Base-by-base conservation (phyloP, 2,329 filamentous ascomycete genomes). In the Lachnellula willkommii region DNA sequence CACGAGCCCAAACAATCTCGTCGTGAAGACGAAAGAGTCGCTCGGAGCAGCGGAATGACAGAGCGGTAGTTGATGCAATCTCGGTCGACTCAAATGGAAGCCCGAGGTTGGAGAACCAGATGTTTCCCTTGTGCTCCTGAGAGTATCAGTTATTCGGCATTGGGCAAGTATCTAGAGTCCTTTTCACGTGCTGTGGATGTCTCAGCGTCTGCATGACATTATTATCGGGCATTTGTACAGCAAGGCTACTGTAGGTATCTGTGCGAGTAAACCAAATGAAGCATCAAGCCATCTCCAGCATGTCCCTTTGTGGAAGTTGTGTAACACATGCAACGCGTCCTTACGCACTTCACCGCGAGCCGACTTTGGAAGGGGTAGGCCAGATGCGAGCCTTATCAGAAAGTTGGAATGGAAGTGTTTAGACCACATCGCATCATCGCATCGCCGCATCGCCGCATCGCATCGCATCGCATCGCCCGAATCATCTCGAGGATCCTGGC, bases 41-140 rank as follows among this genome's bases (percentile, higher is more conserved):
- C 45, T 48, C 45, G 54, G 54, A 22, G 54, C 22, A 54, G 42
- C 51, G 55, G 55, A 40, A 54, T 57, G 55, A 57, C 46, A 37
- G 17, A 50, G 9, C 6, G 40, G 52, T 53, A 15, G 50, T 56
- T 56, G 54, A 39, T 49, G 46, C 54, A 53, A 56, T 53, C 39
- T 53, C 50, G 54, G 46, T 53, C 46, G 32, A n/a, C 28, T 37
- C 32, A 46, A 48, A 52, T 35, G 24, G n/a, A 47, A 35, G 42
- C n/a, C 48, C 48, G 28, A 50, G 17, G 35, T 50, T 47, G 20
- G 26, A 43, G 26, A 14, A 22, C 12, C 28, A 20, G 40, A 26
- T 39, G 32, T 39, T 11, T 39, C 36, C 37, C 26, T 26, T 15
- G 37, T 39, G 35, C 22, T 36, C 17, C 24, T 37, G 32, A n/a